These are phyloP conservation scores for Talaromyces pinophilus DNA, from an alignment of 2,329 filamentous ascomycete genomes.

Conservation along the genomic window DNA sequence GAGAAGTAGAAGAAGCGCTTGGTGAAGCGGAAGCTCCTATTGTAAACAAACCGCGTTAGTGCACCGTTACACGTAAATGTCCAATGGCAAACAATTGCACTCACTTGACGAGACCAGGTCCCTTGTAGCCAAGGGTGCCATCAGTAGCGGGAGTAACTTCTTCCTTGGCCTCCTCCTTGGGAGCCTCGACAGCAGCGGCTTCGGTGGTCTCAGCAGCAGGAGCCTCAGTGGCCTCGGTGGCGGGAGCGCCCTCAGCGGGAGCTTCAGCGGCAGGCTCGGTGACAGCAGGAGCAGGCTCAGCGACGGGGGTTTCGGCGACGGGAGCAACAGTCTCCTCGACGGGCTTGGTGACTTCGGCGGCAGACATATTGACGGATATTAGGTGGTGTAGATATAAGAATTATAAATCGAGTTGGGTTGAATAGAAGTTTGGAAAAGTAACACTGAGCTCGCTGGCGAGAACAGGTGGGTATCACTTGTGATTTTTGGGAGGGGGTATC, in stretches of 20 bases:
- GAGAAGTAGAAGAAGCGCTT: conserved; percentile 94
- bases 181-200: conserved; percentile 34
- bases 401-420: conserved; percentile 8
- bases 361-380: conserved; percentile 57
- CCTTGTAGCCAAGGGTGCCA: conserved; percentile 87
- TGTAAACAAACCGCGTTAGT: conserved; percentile 28
- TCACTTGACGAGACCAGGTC: conserved; percentile 85
- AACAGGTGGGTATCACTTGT: conserved; percentile 23
- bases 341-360: conserved; percentile 68
- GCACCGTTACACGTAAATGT: background rate
- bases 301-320: conserved; percentile 57
- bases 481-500: conserved; percentile 27
- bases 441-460: conserved; percentile 23
- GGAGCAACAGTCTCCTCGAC: conserved; percentile 58
- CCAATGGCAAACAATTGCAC: conserved; percentile 36
- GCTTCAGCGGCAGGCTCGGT: conserved; percentile 70
- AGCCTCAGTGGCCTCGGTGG: conserved; percentile 34
- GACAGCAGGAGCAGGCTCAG: conserved; percentile 53
- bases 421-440: background rate
- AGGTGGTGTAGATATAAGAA: conserved; percentile 11
- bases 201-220: conserved; percentile 39
- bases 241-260: conserved; percentile 61
- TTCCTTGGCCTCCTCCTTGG: conserved; percentile 35
- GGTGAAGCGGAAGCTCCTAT: conserved; percentile 80
- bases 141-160: conserved; percentile 72